phyloP scores from a whole-genome alignment of 2,329 filamentous ascomycete genomes.

The Aspergillus neotritici region DNA sequence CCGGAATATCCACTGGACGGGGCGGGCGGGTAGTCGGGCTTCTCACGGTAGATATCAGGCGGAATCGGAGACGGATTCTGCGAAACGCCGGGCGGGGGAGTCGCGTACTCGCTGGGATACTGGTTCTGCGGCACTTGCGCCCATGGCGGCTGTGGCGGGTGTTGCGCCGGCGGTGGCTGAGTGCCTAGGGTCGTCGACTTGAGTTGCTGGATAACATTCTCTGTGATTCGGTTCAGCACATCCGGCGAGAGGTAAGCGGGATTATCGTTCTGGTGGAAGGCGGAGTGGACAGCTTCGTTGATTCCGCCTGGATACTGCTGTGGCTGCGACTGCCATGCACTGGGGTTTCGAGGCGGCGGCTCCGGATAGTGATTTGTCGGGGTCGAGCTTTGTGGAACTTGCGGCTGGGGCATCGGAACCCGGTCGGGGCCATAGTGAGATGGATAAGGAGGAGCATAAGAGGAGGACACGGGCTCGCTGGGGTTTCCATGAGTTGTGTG shows the following conservation, averaged over 20 bases:
- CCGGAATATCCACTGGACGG: slow-evolving; percentile 15
- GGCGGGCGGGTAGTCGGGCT: slow-evolving; percentile 15
- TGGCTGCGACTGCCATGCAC: slow-evolving; percentile 17
- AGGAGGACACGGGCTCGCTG: slow-evolving; percentile 21
- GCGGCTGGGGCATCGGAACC: slow-evolving; percentile 34
- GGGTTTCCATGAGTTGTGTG: slow-evolving; percentile 18
- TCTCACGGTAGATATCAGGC: slow-evolving; percentile 4
- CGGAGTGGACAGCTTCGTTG: slow-evolving; percentile 53
- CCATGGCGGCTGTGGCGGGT: slow-evolving; percentile 20
- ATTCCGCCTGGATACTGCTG: slow-evolving; percentile 37
- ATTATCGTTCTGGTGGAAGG: slow-evolving; percentile 48
- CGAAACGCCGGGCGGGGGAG: slow-evolving; percentile 14
- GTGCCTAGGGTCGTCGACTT: slow-evolving; percentile 42
- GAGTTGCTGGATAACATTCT: slow-evolving; percentile 54
- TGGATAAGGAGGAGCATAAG: slow-evolving; percentile 29
- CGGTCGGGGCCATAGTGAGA: slow-evolving; percentile 26
- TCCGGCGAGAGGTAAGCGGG: slow-evolving; percentile 53
- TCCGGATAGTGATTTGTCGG: slow-evolving; percentile 18
- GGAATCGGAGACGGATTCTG: slow-evolving; percentile 18
- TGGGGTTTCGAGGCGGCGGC: slow-evolving; percentile 14
- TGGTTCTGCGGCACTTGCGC: slow-evolving; percentile 12
- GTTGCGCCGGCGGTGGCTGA: slow-evolving; percentile 25
- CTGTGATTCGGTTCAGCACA: slow-evolving; percentile 56
- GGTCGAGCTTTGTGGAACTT: slow-evolving; percentile 20
- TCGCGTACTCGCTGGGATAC: slow-evolving; percentile 12